These are phyloP conservation scores for Quillaja saponaria DNA, from an alignment of 306 rosid species.

Conservation along the genomic window DNA sequence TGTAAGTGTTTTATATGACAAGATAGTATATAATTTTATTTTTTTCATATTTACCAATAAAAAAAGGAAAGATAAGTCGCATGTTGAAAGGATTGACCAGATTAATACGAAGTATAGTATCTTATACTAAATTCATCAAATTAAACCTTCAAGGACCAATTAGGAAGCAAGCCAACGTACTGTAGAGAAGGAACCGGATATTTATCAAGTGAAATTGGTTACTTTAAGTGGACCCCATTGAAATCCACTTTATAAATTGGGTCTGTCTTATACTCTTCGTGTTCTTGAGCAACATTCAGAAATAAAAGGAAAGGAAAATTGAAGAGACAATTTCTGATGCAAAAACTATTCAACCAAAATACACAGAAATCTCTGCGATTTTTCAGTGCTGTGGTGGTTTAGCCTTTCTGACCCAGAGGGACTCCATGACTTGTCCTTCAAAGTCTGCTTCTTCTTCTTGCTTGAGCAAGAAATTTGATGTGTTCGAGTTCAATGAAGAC, in stretches of 20 bases:
- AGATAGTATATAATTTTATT: too few species aligned
- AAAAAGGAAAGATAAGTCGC: too few species aligned
- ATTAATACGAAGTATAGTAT: too few species aligned
- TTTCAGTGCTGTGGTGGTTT: neutral
- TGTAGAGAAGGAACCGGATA: neutral
- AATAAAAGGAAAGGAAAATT: too few species aligned
- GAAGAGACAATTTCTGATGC: neutral
- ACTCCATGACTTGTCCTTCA: slow-evolving; percentile 45
- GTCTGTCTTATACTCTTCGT: neutral
- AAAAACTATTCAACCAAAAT: neutral
- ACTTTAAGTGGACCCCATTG: neutral
- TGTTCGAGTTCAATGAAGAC: slow-evolving; percentile 55
- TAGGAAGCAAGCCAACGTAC: neutral
- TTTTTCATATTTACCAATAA: too few species aligned
- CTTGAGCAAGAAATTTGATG: slow-evolving; percentile 39
- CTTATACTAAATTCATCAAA: too few species aligned
- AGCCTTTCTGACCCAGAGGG: slow-evolving; percentile 9
- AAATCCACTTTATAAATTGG: neutral
- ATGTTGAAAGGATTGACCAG: too few species aligned
- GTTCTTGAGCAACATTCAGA: neutral
- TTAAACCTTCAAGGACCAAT: too few species aligned
- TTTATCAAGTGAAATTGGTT: too few species aligned
- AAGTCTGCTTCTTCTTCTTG: slow-evolving; percentile 27
- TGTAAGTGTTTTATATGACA: too few species aligned
- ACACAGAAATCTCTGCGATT: neutral